Conservation (phyloP, 192 early-diverging fungal species). For the Rhizoclosmatium globosum region DNA sequence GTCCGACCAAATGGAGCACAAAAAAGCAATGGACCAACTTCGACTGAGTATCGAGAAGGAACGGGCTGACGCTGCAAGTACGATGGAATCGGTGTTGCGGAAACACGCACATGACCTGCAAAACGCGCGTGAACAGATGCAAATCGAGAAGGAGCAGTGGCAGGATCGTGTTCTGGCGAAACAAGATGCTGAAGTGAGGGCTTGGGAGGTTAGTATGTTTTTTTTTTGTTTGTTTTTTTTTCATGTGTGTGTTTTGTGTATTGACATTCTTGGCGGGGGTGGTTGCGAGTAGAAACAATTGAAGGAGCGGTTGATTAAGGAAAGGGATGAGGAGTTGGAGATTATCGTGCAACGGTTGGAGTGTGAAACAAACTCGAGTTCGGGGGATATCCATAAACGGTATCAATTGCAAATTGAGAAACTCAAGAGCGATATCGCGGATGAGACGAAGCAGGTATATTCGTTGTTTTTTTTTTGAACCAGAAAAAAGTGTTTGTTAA, state of each 20-base stretch:
- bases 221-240: no score
- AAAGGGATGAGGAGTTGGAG: slow-evolving; percentile 67
- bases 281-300: slow-evolving; percentile 52
- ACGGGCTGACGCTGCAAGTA: slow-evolving; percentile 27
- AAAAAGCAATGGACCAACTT: slow-evolving; percentile 48
- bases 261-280: background rate
- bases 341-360: slow-evolving; percentile 64
- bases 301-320: slow-evolving; percentile 60
- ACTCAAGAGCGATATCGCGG: slow-evolving; percentile 55
- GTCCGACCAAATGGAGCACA: slow-evolving; percentile 39
- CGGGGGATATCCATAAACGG: slow-evolving; percentile 54
- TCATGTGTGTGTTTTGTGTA: no score
- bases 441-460: slow-evolving; percentile 63
- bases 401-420: slow-evolving; percentile 62
- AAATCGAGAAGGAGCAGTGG: slow-evolving; percentile 67
- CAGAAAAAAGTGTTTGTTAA: no score
- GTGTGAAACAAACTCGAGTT: slow-evolving; percentile 56
- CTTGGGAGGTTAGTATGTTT: slow-evolving; percentile 59
- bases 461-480: no score
- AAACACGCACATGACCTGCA: slow-evolving; percentile 47
- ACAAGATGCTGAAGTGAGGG: slow-evolving; percentile 53
- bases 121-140: slow-evolving; percentile 49
- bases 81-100: slow-evolving; percentile 46
- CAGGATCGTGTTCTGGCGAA: slow-evolving; percentile 56
- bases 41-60: slow-evolving; percentile 47